Percentiles rank a stretch among this genome's conserved stretches.
phyloP scores from a whole-genome alignment of 2,329 filamentous ascomycete species.

The Xylaria polymorpha region DNA sequence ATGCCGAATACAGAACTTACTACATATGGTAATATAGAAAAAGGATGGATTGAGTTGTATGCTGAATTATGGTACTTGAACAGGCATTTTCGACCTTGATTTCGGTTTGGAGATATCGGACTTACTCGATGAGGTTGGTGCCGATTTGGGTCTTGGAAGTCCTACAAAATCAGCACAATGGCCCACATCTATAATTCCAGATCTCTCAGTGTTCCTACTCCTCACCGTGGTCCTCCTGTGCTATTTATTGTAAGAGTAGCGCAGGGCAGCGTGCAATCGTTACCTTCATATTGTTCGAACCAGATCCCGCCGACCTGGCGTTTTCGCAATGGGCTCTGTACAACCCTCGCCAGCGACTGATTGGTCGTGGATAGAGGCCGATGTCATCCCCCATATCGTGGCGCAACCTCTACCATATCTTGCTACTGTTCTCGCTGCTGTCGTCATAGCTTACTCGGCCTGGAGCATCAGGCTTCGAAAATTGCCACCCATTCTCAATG shows the following conservation, averaged over 20 bases:
- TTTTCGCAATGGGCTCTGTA: slow-evolving; percentile 16
- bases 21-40: background rate
- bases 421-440: slow-evolving; percentile 14
- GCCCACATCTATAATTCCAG: slow-evolving; percentile 16
- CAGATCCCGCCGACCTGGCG: too few relatives aligned
- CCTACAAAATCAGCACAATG: slow-evolving; percentile 10
- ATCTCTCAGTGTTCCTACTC: background rate
- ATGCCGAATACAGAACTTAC: background rate
- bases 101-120: slow-evolving; percentile 21
- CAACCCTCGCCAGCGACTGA: slow-evolving; percentile 32
- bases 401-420: slow-evolving; percentile 26
- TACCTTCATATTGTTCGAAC: background rate
- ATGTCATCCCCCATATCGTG: slow-evolving; percentile 21
- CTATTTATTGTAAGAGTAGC: background rate
- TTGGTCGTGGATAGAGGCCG: slow-evolving; percentile 31
- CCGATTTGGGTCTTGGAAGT: slow-evolving; percentile 9
- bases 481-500: slow-evolving; percentile 34
- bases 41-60: too few relatives aligned
- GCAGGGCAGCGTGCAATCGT: background rate
- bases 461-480: slow-evolving; percentile 27
- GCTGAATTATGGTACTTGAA: too few relatives aligned
- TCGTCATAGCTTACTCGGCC: slow-evolving; percentile 20
- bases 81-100: background rate
- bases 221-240: slow-evolving; percentile 5
- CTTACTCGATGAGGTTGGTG: slow-evolving; percentile 31